phyloP scores from a whole-genome alignment of 2,329 filamentous ascomycete species.

The Knufia petricola region DNA sequence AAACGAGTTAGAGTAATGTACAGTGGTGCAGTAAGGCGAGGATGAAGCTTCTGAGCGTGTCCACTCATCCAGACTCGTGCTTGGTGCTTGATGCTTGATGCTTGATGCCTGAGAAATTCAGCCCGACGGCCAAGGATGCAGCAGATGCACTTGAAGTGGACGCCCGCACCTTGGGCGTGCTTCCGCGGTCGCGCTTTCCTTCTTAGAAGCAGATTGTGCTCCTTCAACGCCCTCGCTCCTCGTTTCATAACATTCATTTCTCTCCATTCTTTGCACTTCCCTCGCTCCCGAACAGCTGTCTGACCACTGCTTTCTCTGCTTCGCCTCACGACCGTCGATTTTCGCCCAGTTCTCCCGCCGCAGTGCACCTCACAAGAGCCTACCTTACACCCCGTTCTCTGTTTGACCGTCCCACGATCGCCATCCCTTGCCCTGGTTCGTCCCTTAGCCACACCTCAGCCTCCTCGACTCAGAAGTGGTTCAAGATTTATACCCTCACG shows the following conservation, averaged over 20 bases:
- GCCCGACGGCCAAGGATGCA: no score
- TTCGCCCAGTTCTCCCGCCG: not conserved
- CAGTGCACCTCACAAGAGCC: not conserved
- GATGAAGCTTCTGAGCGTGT: not conserved
- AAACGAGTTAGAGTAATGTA: no score
- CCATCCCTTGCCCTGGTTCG: not conserved
- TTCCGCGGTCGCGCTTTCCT: not conserved
- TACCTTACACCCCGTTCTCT: not conserved
- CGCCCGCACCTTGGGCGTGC: conserved; percentile 7
- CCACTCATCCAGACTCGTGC: not conserved
- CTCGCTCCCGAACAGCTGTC: not conserved
- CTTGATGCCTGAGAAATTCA: not conserved
- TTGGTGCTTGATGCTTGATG: not conserved
- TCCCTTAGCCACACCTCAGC: not conserved
- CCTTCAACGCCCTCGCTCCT: not conserved
- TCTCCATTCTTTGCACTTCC: not conserved
- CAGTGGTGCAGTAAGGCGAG: not conserved
- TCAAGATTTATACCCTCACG: not conserved
- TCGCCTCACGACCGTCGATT: not conserved
- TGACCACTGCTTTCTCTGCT: not conserved
- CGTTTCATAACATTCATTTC: not conserved
- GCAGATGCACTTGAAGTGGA: not conserved
- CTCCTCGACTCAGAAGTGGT: not conserved
- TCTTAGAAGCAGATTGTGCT: not conserved
- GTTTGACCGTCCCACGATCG: not conserved